Base-by-base conservation (phyloP, 116 monocot species). In the Papilionanthe hybrid region DNA sequence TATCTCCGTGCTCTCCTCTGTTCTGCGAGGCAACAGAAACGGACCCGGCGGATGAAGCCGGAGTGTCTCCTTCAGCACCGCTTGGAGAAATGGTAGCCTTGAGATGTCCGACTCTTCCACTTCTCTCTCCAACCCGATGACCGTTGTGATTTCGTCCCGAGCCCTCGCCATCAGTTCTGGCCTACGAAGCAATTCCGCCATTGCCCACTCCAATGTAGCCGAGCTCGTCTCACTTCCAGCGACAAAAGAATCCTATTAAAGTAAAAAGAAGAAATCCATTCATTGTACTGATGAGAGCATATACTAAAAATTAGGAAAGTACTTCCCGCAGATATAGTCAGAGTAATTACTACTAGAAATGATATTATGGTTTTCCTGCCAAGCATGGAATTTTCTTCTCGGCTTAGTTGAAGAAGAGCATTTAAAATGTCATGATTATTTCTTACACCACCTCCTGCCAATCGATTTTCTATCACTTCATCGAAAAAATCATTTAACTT, bases 161-260 rank as follows among this genome's bases (percentile, higher is more conserved):
- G 76, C 83, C 25, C 42, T 86, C 2, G 45, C 27, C 86, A 89
- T 81, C 12, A 19, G 27, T 4, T 9, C 15, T 3, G 85, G 88
- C 44, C 74, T 72, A 4, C 49, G 77, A 72, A 85, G 85, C 72
- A 88, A 69, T 63, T 88, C 87, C 0, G 78, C 76, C 87, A 87
- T 87, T 19, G 87, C 84, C 84, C 87, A 87, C 37, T 84, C 84
- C 42, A 85, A 47, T 15, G 79, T 80, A 37, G 27, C 79, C 12
- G 85, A 78, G 77, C 53, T 88, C 9, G 87, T 79, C 4, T 88
- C 84, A 1, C 43, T 82, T 10, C 88, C 85, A 0, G 60, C 85
- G 4, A 32, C 37, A 72, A 88, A 88, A 12, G 77, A 30, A 42
- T 88, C 85, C 88, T 82, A 32, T 13, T 50, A 45, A 45, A 45